phyloP scores from a whole-genome alignment of 2,329 filamentous ascomycete genomes.

The Cercospora canescens region DNA sequence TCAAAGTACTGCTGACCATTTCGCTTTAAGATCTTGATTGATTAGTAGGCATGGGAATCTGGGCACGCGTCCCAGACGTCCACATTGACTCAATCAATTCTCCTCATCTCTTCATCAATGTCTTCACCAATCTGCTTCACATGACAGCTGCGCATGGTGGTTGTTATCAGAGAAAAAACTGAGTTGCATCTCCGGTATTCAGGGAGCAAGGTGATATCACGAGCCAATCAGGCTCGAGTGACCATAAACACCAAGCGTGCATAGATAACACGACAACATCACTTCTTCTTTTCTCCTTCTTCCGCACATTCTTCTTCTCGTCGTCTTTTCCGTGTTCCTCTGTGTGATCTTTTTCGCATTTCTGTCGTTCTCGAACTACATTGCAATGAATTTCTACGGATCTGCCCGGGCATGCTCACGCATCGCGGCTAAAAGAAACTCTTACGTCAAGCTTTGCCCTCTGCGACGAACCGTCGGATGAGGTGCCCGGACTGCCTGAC shows the following conservation, averaged over 20 bases:
- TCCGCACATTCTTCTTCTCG: neutral
- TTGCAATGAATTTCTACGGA: neutral
- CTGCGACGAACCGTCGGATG: neutral
- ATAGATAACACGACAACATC: neutral
- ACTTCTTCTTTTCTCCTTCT: neutral
- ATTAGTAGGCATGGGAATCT: neutral
- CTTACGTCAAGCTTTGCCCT: constrained; percentile 11
- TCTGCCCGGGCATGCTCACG: neutral
- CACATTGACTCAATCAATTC: neutral
- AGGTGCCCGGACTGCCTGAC: neutral
- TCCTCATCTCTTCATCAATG: neutral
- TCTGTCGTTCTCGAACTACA: neutral
- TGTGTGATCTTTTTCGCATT: too few species aligned
- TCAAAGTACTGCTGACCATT: neutral
- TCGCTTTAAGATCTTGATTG: too few species aligned
- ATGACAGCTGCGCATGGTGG: neutral
- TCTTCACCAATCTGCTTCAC: neutral
- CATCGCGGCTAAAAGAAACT: constrained; percentile 3
- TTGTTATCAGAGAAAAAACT: neutral
- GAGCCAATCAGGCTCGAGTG: neutral
- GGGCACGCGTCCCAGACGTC: neutral
- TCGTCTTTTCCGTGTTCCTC: neutral
- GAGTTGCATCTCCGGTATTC: neutral
- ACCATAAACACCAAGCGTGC: neutral
- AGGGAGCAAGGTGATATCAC: neutral